Base-by-base conservation (phyloP, 441 rosid genomes). In the Raphanus hybrid region DNA sequence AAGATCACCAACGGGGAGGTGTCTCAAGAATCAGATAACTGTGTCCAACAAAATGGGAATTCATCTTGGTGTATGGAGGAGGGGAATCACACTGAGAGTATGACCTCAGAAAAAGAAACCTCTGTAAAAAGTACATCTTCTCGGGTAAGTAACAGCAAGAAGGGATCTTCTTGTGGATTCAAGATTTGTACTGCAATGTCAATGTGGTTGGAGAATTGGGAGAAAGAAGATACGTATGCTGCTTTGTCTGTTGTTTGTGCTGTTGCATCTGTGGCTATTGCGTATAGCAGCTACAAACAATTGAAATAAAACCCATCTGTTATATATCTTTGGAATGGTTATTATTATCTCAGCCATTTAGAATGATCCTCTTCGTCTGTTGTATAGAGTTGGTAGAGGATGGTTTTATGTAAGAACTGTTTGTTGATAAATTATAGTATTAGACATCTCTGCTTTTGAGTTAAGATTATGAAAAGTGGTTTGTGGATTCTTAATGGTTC, bases 131-230 rank as follows among this genome's bases (percentile, higher is more conserved):
- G 82, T 12, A 64, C 39, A 26, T 34, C 81, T 59, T 77, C 76
- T 6, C 70, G 69, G 64, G 78, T 71, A 32, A 87, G 81, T 63
- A 80, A 86, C 62, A 58, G 68, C 12, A 79, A 87, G 32, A 89
- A 90, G 60, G 85, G 85, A 37, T 73, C 78, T 3, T 66, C 81
- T 8, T 43, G 74, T 0, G 78, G 87, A 14, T 11, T 34, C 48
- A 85, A 84, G 87, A 83, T 81, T 77, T 84, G 82, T 80, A 75
- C 84, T 80, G 78, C 85, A 8, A 84, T 82, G 89, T 90, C 91
- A 29, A 87, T 86, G 32, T 90, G 92, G 92, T 78, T 80, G 16
- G 96, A 93, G 80, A 90, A 84, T 67, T 93, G 96, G 97, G 98
- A 93, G 79, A 87, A 77, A 5, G 97, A 89, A 63, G 98, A 93